Evolutionary conservation across 2,329 filamentous ascomycete species (phyloP).

Genomic region (Talaromyces rugulosus): DNA sequence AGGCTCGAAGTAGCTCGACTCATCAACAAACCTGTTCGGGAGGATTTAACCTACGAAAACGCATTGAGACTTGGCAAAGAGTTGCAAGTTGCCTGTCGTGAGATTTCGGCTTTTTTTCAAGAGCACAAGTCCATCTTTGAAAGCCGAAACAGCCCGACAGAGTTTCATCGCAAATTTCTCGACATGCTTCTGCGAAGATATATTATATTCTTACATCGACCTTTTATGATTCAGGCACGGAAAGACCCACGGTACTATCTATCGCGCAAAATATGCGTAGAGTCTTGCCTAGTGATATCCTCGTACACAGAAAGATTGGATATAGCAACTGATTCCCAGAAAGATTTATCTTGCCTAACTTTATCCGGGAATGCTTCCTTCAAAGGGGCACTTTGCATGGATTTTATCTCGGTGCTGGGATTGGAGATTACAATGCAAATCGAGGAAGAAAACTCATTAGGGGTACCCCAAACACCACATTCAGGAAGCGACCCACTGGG

Average conservation of each 20-base stretch:
- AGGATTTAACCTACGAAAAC: slow-evolving; percentile 13
- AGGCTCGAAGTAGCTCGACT: slow-evolving; percentile 8
- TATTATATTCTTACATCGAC: slow-evolving; percentile 6
- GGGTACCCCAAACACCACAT: not conserved
- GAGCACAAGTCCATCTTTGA: not conserved
- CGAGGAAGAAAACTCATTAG: slow-evolving; percentile 16
- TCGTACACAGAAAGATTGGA: slow-evolving; percentile 16
- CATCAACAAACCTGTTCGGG: slow-evolving; percentile 8
- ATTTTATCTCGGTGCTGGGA: slow-evolving; percentile 18
- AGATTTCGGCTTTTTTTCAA: slow-evolving; percentile 4
- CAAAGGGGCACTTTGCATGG: slow-evolving; percentile 19
- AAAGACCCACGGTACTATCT: slow-evolving; percentile 9
- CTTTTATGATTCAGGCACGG: slow-evolving; percentile 10
- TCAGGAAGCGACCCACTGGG: slow-evolving; percentile 9
- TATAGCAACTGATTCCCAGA: slow-evolving; percentile 9
- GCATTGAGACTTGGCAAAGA: slow-evolving; percentile 5
- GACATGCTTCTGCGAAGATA: slow-evolving; percentile 11
- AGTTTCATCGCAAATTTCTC: slow-evolving; percentile 5
- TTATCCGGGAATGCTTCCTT: slow-evolving; percentile 17
- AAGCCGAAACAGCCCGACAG: not conserved
- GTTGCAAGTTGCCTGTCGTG: not conserved
- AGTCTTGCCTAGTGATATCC: slow-evolving; percentile 5
- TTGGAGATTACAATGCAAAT: slow-evolving; percentile 21
- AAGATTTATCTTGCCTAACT: slow-evolving; percentile 15
- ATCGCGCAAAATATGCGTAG: slow-evolving; percentile 9